Conservation (phyloP, 2,329 filamentous ascomycete species). For the Escovopsis weberi region DNA sequence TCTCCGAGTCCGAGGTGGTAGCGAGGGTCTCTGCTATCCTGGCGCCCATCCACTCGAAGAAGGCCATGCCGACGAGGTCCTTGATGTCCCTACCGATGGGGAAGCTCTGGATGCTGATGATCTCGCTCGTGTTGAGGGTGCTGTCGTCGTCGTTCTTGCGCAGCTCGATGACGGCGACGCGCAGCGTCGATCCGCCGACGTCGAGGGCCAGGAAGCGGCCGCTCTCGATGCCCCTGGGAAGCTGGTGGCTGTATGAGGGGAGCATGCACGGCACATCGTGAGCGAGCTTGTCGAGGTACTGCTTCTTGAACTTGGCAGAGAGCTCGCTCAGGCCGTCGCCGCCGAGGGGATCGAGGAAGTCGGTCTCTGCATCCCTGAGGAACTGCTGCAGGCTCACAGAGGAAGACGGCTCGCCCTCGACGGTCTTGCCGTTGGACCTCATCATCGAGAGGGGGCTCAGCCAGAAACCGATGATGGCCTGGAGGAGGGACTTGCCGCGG, state of each 20-base stretch:
- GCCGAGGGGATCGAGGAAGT: conserved; percentile 33
- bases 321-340: conserved; percentile 31
- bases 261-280: conserved; percentile 45
- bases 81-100: conserved; percentile 42
- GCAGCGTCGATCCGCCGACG: conserved; percentile 54
- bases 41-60: conserved; percentile 56
- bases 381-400: conserved; percentile 32
- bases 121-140: conserved; percentile 29
- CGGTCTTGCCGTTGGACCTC: conserved; percentile 11
- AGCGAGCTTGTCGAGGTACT: conserved; percentile 39
- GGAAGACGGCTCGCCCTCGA: conserved; percentile 7
- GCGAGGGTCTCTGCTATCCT: conserved; percentile 42
- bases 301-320: conserved; percentile 34
- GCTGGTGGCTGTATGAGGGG: conserved; percentile 49
- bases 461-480: conserved; percentile 42
- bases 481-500: conserved; percentile 43
- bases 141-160: conserved; percentile 27
- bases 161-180: conserved; percentile 49
- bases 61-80: conserved; percentile 39
- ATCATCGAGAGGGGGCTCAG: conserved; percentile 25
- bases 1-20: conserved; percentile 24
- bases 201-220: conserved; percentile 50
- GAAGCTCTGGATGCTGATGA: conserved; percentile 40
- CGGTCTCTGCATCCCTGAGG: conserved; percentile 38
- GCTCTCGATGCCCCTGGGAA: conserved; percentile 44